phyloP scores from a whole-genome alignment of 768 basidiomycete genomes.

The Pisolithus sp. region DNA sequence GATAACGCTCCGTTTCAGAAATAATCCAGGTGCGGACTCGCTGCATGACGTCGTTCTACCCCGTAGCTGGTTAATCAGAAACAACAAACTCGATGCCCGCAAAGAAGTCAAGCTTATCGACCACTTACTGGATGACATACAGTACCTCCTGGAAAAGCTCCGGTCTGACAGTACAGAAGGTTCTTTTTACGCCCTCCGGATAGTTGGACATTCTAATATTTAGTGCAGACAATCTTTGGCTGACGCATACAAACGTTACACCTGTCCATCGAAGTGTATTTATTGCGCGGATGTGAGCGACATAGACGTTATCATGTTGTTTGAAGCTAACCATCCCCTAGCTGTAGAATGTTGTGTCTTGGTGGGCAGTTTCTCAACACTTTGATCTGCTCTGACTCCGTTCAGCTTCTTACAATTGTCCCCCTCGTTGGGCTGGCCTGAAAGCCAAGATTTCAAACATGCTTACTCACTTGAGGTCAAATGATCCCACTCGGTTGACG shows the following conservation, averaged over 20 bases:
- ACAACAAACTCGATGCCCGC: not conserved
- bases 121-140: conserved; percentile 15
- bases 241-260: too few relatives aligned
- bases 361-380: not conserved
- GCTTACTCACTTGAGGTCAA: conserved; percentile 6
- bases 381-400: not conserved
- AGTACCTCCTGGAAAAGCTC: not conserved
- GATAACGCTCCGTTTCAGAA: conserved; percentile 26
- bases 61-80: conserved; percentile 40
- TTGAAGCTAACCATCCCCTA: too few relatives aligned
- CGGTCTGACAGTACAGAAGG: too few relatives aligned
- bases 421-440: not conserved
- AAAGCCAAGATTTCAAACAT: conserved; percentile 5
- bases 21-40: not conserved
- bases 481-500: not conserved
- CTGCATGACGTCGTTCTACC: conserved; percentile 49
- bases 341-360: conserved; percentile 32
- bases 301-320: too few relatives aligned
- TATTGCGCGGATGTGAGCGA: too few relatives aligned
- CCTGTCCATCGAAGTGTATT: too few relatives aligned
- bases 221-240: too few relatives aligned
- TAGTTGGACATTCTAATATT: too few relatives aligned
- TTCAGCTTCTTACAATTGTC: conserved; percentile 31
- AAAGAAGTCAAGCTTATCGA: conserved; percentile 6
- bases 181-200: too few relatives aligned